Evolutionary conservation across 768 basidiomycete species (phyloP).

Genomic region (Mycena chlorophos): DNA sequence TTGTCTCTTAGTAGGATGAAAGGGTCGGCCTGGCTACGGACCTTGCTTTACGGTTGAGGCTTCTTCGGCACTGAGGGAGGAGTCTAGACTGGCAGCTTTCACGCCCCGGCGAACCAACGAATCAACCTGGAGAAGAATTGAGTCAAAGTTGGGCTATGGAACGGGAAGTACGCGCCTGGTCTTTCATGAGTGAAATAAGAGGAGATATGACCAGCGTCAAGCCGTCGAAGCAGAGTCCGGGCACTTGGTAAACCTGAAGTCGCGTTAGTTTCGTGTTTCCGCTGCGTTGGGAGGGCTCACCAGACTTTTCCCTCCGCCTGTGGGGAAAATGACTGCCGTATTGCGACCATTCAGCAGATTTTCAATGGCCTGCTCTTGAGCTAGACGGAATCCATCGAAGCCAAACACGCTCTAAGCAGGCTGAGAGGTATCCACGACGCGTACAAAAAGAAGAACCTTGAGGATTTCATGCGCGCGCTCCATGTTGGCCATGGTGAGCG

Average conservation of each 20-base stretch:
- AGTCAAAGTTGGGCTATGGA: neutral
- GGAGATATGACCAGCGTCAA: constrained; percentile 40
- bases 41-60: constrained; percentile 34
- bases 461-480: constrained; percentile 7
- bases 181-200: constrained; percentile 37
- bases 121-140: constrained; percentile 21
- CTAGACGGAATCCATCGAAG: constrained; percentile 36
- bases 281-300: neutral
- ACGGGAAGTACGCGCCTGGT: constrained; percentile 31
- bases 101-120: constrained; percentile 33
- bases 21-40: neutral
- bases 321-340: neutral
- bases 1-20: neutral
- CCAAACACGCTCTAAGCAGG: constrained; percentile 35
- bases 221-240: constrained; percentile 39
- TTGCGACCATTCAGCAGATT: neutral
- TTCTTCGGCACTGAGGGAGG: constrained; percentile 34
- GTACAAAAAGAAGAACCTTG: constrained; percentile 4
- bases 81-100: constrained; percentile 42
- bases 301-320: neutral
- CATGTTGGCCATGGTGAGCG: neutral
- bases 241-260: constrained; percentile 32
- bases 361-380: constrained; percentile 30
- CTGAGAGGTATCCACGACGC: neutral
- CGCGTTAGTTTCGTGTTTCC: neutral